Base-by-base conservation (phyloP, 192 early-diverging fungal species). In the Coemansia sp. region DNA sequence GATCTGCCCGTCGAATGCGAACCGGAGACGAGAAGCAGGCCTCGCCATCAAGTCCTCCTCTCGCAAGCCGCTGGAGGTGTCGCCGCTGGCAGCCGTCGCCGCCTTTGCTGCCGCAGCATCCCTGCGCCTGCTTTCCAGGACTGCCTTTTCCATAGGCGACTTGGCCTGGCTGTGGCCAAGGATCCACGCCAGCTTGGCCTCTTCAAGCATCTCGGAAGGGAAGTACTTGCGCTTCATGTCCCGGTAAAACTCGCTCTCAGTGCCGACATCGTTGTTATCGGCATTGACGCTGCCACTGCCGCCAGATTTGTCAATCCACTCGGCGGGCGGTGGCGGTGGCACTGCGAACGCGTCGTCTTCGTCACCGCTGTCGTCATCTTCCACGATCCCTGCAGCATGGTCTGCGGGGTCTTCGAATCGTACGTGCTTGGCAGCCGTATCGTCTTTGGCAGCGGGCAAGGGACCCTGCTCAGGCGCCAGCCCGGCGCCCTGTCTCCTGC, bases 1-100 rank as follows among this genome's bases (percentile, higher is more conserved):
- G 7, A 94, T 80, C 24, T 82, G 76, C 11, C 94, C 96, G 27
- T 87, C 73, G 47, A 98, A 93, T 36, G 91, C 92, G 70, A 96
- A 96, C 35, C 96, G 85, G 20, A 87, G 66, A 24, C 85, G 80
- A 0, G 87, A 75, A 4, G 85, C 69, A 9, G 74, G 65, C n/a
- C 68, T 64, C 1, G 39, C 37, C 56, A 82, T 9, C 17, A 70
- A 60, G 12, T 73, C 74, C 2, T 56, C 59, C 4, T n/a, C n/a
- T n/a, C n/a, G n/a, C n/a, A n/a, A n/a, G n/a, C n/a, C n/a, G n/a
- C n/a, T n/a, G n/a, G 54, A 36, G 8, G 8, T 22, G 19, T 70
- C 22, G 41, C 22, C 43, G 14, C 7, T 11, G 12, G 32, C 38
- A 0, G 38, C 4, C n/a, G 62, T n/a, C n/a, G n/a, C n/a, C n/a